Conservation (phyloP, 2,329 filamentous ascomycete genomes). For the Ophiostoma populinum region DNA sequence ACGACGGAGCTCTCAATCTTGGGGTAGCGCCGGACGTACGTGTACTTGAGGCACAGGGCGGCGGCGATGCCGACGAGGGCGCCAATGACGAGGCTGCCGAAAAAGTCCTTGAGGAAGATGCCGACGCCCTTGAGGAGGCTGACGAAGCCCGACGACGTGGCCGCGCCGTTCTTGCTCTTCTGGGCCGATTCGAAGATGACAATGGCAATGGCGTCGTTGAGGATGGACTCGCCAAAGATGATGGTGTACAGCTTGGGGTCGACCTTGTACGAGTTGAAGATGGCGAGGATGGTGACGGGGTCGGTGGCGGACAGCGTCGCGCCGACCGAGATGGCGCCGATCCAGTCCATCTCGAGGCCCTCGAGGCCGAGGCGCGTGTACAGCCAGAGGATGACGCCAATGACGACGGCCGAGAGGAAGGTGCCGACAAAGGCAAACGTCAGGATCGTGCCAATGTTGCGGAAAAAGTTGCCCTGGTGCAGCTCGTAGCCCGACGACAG, state of each 20-base stretch:
- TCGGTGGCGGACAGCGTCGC: conserved; percentile 94
- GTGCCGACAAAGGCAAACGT: conserved; percentile 96
- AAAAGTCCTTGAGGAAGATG: conserved; percentile 91
- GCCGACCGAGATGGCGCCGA: conserved; percentile 91
- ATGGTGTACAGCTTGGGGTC: conserved; percentile 97
- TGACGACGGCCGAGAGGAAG: conserved; percentile 90
- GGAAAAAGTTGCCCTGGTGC: conserved; percentile 97
- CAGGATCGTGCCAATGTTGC: conserved; percentile 90
- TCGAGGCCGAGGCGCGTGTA: conserved; percentile 80
- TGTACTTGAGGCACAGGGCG: conserved; percentile 83
- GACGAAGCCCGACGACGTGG: conserved; percentile 55
- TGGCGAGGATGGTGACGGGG: conserved; percentile 91
- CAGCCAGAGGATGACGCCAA: conserved; percentile 73
- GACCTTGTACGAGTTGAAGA: conserved; percentile 98
- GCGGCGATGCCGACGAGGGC: conserved; percentile 74
- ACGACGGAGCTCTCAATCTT: conserved; percentile 96
- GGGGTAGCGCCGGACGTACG: conserved; percentile 76
- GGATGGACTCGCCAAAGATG: conserved; percentile 94
- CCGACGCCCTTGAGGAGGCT: conserved; percentile 84
- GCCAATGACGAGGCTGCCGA: conserved; percentile 80
- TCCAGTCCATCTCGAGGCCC: conserved; percentile 71
- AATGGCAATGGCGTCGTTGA: conserved; percentile 97
- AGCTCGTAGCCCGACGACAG: conserved; percentile 92
- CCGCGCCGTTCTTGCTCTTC: conserved; percentile 64
- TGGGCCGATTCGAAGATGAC: conserved; percentile 97